These are phyloP conservation scores for Quercus mongolica DNA, from an alignment of 306 rosid species.

Conservation along the genomic window DNA sequence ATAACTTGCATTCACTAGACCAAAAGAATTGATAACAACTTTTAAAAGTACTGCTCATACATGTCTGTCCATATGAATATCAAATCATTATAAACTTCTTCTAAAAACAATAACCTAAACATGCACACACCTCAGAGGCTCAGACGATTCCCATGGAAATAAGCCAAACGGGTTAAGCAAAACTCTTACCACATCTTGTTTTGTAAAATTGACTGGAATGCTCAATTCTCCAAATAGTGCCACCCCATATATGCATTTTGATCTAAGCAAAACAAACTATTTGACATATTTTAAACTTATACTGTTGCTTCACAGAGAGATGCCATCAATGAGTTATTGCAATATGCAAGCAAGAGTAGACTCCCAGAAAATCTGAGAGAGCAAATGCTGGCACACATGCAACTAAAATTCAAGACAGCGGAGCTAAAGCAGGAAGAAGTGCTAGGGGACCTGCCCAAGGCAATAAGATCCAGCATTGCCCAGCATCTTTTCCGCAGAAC, in stretches of 20 bases:
- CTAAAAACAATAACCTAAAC: neutral
- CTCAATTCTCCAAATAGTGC: no score
- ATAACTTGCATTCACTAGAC: no score
- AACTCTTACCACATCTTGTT: no score
- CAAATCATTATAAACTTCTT: neutral
- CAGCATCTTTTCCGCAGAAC: constrained; percentile 66
- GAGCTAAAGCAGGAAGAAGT: constrained; percentile 82
- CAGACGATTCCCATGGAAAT: no score
- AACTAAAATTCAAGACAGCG: constrained; percentile 80
- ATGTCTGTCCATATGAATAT: neutral
- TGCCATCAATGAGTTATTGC: constrained; percentile 57
- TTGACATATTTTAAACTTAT: constrained; percentile 10
- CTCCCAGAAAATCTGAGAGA: constrained; percentile 79
- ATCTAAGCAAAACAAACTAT: neutral
- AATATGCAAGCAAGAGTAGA: constrained; percentile 70
- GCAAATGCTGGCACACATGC: constrained; percentile 80
- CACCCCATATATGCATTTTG: no score
- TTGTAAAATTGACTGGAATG: no score
- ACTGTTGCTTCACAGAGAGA: constrained; percentile 49
- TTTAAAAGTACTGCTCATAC: neutral
- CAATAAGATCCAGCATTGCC: constrained; percentile 70
- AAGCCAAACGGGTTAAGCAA: no score
- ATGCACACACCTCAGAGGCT: no score
- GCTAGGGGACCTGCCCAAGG: constrained; percentile 64
- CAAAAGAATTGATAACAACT: neutral